Evolutionary conservation across 2,329 filamentous ascomycete species (phyloP).

Genomic region (Balansia obtecta): DNA sequence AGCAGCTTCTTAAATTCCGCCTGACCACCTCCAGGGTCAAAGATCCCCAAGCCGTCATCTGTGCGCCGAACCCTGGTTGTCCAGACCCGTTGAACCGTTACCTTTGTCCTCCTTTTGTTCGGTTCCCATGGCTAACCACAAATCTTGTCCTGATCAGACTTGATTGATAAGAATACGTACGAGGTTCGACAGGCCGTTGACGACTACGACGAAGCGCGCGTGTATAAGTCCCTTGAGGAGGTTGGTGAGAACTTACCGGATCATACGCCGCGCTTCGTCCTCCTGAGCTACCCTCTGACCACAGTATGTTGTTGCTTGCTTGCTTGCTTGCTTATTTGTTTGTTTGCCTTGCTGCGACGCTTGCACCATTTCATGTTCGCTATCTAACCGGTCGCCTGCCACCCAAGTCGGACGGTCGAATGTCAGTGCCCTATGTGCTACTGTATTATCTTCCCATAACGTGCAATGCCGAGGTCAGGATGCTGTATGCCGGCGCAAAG

Average conservation of each 20-base stretch:
- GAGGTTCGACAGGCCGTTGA: constrained; percentile 61
- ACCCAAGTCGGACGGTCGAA: constrained; percentile 60
- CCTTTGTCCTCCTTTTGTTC: background rate
- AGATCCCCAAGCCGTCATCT: constrained; percentile 83
- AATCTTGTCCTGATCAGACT: constrained; percentile 40
- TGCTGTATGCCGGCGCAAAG: constrained; percentile 93
- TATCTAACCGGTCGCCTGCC: background rate
- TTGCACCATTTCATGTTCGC: background rate
- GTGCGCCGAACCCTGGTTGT: constrained; percentile 38
- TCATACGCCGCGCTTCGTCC: constrained; percentile 76
- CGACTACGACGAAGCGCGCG: constrained; percentile 50
- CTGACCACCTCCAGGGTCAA: constrained; percentile 79
- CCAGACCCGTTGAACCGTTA: background rate
- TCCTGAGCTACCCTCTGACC: constrained; percentile 76
- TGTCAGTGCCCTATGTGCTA: constrained; percentile 86
- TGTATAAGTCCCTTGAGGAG: constrained; percentile 71
- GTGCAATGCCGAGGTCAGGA: constrained; percentile 74
- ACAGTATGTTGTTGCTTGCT: background rate
- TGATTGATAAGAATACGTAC: constrained; percentile 81
- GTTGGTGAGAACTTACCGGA: constrained; percentile 85
- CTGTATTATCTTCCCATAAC: constrained; percentile 91
- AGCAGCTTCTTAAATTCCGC: constrained; percentile 87
- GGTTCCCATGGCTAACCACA: background rate
- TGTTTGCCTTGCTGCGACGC: background rate
- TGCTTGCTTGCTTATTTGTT: background rate